Evolutionary conservation across 2,329 filamentous ascomycete genomes (phyloP), one percentile per base, ranked within the genome.

Genomic region (Scedosporium apiospermum): DNA sequence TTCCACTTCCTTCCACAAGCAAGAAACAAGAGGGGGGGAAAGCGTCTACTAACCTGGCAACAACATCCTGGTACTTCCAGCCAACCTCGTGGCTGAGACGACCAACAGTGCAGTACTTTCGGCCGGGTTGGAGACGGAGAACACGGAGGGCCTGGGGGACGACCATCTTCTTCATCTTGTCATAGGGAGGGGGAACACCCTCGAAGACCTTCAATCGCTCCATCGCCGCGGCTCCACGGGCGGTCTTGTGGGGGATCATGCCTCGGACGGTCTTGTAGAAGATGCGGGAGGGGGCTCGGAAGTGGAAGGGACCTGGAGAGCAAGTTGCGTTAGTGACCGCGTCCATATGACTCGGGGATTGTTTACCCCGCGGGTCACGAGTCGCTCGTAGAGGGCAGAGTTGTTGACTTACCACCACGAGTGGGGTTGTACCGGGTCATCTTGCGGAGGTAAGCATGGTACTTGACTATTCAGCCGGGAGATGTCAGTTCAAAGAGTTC

Each of bases 261-360:
- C 95, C 95, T 80, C 95, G 93, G 82, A 99, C 91, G 78, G 95
- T 92, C 90, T 97, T 96, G 90, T 97, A 99, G 89, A 99, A 96
- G 86, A 99, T 97, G 82, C 96, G 90, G 75, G 93, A 96, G 68
- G 95, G 95, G 73, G 93, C 92, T 79, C 95, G 95, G 92, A 97
- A 98, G 84, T 99, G 95, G 92, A 98, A 99, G 81, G 95, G 95
- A 85, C 93, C 89, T 92, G 74, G 71, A 38, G 34, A 38, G 34
- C 34, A 4, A 12, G 78, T 69, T 76, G 73, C 72, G 67, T 62
- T 68, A 64, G 49, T 30, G 9, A 10, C 18, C 21, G 55, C 6
- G 16, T 49, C n/a, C 18, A 38, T 12, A 23, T 7, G 41, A 58
- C 4, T 16, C 3, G 46, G 14, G n/a, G 23, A n/a, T 2, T 14